These are phyloP conservation scores for Albatrellus ellisii DNA, from an alignment of 768 basidiomycete species.

Conservation along the genomic window DNA sequence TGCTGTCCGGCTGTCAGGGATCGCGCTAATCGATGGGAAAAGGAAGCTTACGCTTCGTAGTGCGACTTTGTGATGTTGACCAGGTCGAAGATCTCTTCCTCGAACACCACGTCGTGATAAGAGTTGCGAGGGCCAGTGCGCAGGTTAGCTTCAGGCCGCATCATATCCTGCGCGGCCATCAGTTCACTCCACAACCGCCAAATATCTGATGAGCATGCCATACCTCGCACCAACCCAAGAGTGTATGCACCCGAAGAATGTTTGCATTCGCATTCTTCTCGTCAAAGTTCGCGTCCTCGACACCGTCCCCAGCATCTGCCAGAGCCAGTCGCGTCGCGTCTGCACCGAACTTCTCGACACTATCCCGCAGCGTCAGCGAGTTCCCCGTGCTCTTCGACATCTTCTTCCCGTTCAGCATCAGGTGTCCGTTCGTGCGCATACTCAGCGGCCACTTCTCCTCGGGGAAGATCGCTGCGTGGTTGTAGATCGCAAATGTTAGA, in stretches of 20 bases:
- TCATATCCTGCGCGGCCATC: conserved; percentile 51
- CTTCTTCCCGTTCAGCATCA: conserved; percentile 97
- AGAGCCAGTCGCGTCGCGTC: conserved; percentile 86
- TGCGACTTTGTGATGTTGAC: conserved; percentile 71
- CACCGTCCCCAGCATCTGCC: conserved; percentile 94
- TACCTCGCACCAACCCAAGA: conserved; percentile 88
- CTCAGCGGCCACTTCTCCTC: conserved; percentile 84
- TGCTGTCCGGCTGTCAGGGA: conserved; percentile 31
- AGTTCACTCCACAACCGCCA: neutral
- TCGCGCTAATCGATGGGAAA: neutral
- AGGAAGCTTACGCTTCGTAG: conserved; percentile 59
- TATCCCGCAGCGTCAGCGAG: conserved; percentile 79
- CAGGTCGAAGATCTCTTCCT: conserved; percentile 80
- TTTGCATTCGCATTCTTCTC: conserved; percentile 97
- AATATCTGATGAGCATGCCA: conserved; percentile 12
- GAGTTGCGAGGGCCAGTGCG: conserved; percentile 55
- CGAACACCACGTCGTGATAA: conserved; percentile 84
- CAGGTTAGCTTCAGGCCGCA: conserved; percentile 54
- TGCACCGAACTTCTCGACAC: conserved; percentile 90
- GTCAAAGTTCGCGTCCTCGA: conserved; percentile 99
- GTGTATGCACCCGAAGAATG: conserved; percentile 83
- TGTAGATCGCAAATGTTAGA: conserved; percentile 87
- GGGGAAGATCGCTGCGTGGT: conserved; percentile 87
- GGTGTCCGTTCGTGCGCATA: conserved; percentile 91
- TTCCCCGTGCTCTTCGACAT: conserved; percentile 98